Evolutionary conservation across 331 rosid species (phyloP), one percentile per base, ranked within the genome.

Genomic region (Acacia concinna): DNA sequence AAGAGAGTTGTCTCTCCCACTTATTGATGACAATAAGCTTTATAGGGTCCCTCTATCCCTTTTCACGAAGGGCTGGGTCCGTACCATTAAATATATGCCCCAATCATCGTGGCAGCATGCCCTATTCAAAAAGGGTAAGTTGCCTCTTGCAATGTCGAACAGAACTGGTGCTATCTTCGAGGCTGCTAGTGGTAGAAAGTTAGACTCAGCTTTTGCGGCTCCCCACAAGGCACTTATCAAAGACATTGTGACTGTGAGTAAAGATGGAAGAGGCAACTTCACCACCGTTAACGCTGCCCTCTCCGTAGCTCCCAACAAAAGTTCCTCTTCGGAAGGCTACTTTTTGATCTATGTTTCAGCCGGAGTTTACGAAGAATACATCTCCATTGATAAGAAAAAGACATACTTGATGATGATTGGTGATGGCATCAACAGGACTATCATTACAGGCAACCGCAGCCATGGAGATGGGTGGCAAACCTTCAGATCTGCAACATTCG

Each of bases 251-350:
- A 85, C 85, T 3, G 98, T 93, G 52, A 88, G 81, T 9, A 84
- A 76, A 59, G 89, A 93, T 60, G 98, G 96, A 5, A 90, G 67
- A 14, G 98, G 97, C 1, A 85, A 93, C 85, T 93, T 84, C 84
- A 86, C 86, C 6, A 87, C 92, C 64, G 86, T 93, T 43, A 89
- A 63, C 23, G 96, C 89, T 12, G 98, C 98, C 54, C 32, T 93
- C 9, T 83, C 84, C 2, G 94, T 89, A 0, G 94, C 98, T 17
- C 94, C 98, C 0, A 89, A 89, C 72, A 90, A 78, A 52, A 76
- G 96, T 8, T 83, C 77, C 8, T 59, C 78, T 1, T 4, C 79
- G 0, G 52, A 32, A 0, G 96, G 94, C 12, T 91, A 89, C 87
- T 90, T 86, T 69, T 12, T 92, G 82, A 87, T 92, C 76, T 92